Percentiles rank a stretch among this genome's conserved stretches.
Conservation (phyloP, 345 rosid species). For the rapeseed (Brassica napus) region Da-Ae NC_063440.1:20525001-20525500, state of each 20-base stretch:
- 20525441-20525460: constrained; percentile 31
- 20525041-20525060: constrained; percentile 96
- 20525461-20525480: constrained; percentile 38
- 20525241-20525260: not conserved
- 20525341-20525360: constrained; percentile 52
- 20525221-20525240: no score
- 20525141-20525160: not conserved
- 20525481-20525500: constrained; percentile 40
- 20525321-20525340: not conserved
- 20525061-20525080: constrained; percentile 88
- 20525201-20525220: no score
- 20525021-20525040: constrained; percentile 93
- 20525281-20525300: not conserved
- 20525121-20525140: constrained; percentile 4
- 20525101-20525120: constrained; percentile 92
- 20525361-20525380: constrained; percentile 78
- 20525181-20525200: no score
- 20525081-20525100: constrained; percentile 83
- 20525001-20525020: constrained; percentile 66
- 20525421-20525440: constrained; percentile 47
- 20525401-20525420: constrained; percentile 67
- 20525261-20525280: not conserved
- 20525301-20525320: not conserved
- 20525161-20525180: not conserved
- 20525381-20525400: constrained; percentile 79